Base-by-base conservation (phyloP, 331 rosid species). In the Telfairia occidentalis region DNA sequence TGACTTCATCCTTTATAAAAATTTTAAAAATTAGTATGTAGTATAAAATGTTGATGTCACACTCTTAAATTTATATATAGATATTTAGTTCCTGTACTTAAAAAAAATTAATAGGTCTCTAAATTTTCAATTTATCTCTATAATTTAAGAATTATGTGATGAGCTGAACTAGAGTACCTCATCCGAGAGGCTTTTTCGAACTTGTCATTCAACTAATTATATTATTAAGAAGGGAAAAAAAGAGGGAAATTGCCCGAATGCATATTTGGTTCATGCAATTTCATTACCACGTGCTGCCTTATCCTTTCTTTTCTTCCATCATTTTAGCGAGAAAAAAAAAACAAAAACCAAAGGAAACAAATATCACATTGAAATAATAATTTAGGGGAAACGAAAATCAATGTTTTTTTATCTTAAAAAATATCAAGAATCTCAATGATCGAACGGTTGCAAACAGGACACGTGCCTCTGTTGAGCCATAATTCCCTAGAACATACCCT, bases 401-500 rank as follows among this genome's bases (percentile, higher is more conserved):
- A 3, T 28, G 9, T 28, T 64, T 15, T 35, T 64, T 2, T 9
- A 42, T 63, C 67, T 64, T 45, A 80, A 37, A 69, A 75, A 32
- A 75, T 76, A 42, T 80, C 83, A 26, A 81, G 83, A 34, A 81
- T 76, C 77, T 76, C 74, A 40, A 58, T n/a, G 74, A 81, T 81
- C 80, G 80, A 45, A 58, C 80, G 83, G 77, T 38, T 81, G 52
- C 83, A 81, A 38, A 81, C 9, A 16, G 83, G 80, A 49, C 83
- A 81, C 8, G 80, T 43, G 7, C 74, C 80, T 19, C 77, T 48
- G 11, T 81, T 76, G n/a, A 46, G 66, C 83, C 80, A 71, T 69
- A 81, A 7, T 58, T 80, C 83, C 77, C 83, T 70, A 23, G 83
- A 80, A 43, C 83, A 80, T 9, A 76, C 80, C 60, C 83, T 80